phyloP scores from a whole-genome alignment of 495 filamentous ascomycete genomes.

The Penicillium canariense region DNA sequence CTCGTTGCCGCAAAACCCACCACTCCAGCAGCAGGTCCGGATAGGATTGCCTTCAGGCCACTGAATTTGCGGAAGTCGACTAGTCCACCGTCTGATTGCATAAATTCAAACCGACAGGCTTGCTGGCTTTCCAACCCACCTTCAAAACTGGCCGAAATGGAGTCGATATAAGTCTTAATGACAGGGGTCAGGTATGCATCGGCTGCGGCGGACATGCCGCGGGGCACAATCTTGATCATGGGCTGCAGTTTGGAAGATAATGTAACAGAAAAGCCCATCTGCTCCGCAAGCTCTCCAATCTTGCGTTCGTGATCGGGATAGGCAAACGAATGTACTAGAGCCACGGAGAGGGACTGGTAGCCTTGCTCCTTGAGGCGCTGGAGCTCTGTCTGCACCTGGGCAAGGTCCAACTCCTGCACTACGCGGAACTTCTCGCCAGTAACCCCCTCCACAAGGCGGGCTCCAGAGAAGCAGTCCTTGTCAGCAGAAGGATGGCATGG shows the following conservation, averaged over 20 bases:
- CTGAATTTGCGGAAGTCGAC: slow-evolving; percentile 57
- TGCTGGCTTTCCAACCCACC: slow-evolving; percentile 50
- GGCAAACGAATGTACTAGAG: slow-evolving; percentile 53
- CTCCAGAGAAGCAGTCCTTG: slow-evolving; percentile 55
- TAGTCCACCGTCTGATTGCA: slow-evolving; percentile 57
- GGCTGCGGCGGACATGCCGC: slow-evolving; percentile 89
- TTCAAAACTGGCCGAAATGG: slow-evolving; percentile 68
- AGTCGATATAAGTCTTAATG: slow-evolving; percentile 92
- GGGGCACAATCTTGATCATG: slow-evolving; percentile 74
- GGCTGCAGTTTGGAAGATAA: slow-evolving; percentile 67
- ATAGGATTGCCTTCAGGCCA: slow-evolving; percentile 57
- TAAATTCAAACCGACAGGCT: slow-evolving; percentile 50
- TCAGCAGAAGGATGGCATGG: slow-evolving; percentile 51
- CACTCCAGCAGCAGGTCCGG: slow-evolving; percentile 65
- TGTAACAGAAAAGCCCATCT: slow-evolving; percentile 57
- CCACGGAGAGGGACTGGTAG: slow-evolving; percentile 52
- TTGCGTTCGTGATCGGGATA: slow-evolving; percentile 53
- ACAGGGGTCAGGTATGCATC: slow-evolving; percentile 96
- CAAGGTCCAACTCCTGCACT: slow-evolving; percentile 40
- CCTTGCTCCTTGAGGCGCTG: slow-evolving; percentile 43
- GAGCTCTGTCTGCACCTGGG: slow-evolving; percentile 41
- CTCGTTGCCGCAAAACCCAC: slow-evolving; percentile 94
- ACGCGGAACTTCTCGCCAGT: slow-evolving; percentile 53
- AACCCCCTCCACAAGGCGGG: slow-evolving; percentile 44
- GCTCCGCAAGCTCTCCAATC: slow-evolving; percentile 48